Conservation (phyloP, 306 rosid genomes). For the Fragaria nilgerrensis region DNA sequence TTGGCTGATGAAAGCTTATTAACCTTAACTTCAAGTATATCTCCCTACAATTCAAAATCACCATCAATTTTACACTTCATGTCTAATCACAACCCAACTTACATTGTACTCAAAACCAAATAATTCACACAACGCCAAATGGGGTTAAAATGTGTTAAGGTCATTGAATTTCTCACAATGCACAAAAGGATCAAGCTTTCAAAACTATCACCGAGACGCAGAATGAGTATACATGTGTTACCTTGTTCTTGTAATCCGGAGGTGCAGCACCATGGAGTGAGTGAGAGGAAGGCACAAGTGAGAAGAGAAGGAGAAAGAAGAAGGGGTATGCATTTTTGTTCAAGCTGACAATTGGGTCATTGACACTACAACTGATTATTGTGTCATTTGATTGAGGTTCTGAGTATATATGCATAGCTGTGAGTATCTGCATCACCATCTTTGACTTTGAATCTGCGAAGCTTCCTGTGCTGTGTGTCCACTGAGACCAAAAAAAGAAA, state of each 20-base stretch:
- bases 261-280: constrained; percentile 87
- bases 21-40: constrained; percentile 64
- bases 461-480: neutral
- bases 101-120: neutral
- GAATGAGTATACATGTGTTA: neutral
- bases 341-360: neutral
- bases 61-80: no score
- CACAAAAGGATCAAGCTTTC: neutral
- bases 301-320: neutral
- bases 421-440: neutral
- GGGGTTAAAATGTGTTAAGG: neutral
- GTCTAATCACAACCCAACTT: no score
- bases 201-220: no score
- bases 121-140: neutral
- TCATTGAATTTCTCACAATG: neutral
- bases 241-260: constrained; percentile 50
- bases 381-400: neutral
- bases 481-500: neutral
- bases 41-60: constrained; percentile 41
- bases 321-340: neutral
- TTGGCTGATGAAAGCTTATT: constrained; percentile 88
- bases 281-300: neutral
- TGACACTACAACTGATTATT: no score
- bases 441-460: neutral
- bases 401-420: neutral